These are phyloP conservation scores for Trichophyton mentagrophytes DNA, from an alignment of 2,329 filamentous ascomycete genomes.

Conservation along the genomic window DNA sequence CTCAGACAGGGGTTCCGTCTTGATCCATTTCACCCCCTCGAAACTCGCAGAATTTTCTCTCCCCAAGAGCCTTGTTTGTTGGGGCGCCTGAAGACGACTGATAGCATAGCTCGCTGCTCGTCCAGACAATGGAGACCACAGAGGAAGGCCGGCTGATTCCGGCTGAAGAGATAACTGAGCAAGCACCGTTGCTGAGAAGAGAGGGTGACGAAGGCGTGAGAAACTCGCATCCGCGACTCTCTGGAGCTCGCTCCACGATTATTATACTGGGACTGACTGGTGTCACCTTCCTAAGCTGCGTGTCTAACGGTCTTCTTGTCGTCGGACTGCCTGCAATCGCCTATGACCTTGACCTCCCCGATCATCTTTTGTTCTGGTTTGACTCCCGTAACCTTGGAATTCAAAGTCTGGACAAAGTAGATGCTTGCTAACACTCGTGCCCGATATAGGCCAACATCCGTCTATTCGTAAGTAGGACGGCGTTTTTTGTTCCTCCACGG, in stretches of 20 bases:
- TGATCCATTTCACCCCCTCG: neutral
- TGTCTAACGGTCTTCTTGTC: slow-evolving; percentile 30
- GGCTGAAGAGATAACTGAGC: neutral
- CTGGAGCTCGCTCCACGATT: slow-evolving; percentile 5
- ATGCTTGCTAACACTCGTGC: neutral
- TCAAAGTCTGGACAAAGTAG: neutral
- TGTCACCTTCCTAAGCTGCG: slow-evolving; percentile 18
- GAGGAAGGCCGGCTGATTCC: neutral
- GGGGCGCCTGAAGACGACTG: neutral
- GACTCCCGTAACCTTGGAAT: neutral
- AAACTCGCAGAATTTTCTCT: neutral
- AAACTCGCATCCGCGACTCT: slow-evolving; percentile 3
- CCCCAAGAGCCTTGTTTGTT: neutral
- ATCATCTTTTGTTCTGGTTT: slow-evolving; percentile 11
- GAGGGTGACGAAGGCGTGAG: neutral
- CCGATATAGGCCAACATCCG: slow-evolving; percentile 9
- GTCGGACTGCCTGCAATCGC: slow-evolving; percentile 34
- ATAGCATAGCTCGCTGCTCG: neutral
- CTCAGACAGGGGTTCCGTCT: neutral
- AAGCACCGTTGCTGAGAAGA: slow-evolving; percentile 6
- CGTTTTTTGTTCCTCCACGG: neutral
- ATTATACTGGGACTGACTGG: slow-evolving; percentile 9
- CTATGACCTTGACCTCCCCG: slow-evolving; percentile 21
- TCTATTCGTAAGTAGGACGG: slow-evolving; percentile 5
- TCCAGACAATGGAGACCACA: neutral